Conservation (phyloP, 2,329 filamentous ascomycete species). For the Epicoccum nigrum region DNA sequence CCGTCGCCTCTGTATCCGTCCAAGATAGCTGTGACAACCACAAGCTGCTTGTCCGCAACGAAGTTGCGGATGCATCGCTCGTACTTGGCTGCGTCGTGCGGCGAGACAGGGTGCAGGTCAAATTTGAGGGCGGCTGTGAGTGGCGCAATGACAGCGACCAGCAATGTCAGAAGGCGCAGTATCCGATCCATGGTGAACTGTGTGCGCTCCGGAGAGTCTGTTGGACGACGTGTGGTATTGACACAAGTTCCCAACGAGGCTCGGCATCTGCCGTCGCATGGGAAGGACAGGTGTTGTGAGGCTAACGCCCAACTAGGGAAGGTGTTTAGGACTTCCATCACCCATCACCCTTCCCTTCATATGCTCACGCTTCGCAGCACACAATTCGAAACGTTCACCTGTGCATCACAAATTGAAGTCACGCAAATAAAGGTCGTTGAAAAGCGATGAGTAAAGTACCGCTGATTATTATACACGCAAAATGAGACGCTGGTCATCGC, state of each 20-base stretch:
- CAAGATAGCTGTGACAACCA: slow-evolving; percentile 91
- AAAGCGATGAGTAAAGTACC: neutral
- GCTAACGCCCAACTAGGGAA: slow-evolving; percentile 22
- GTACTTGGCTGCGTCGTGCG: slow-evolving; percentile 66
- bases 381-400: too few relatives aligned
- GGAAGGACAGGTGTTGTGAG: slow-evolving; percentile 45
- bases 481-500: neutral
- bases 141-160: slow-evolving; percentile 50
- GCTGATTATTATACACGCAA: neutral
- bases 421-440: too few relatives aligned
- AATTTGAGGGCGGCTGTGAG: slow-evolving; percentile 80
- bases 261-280: slow-evolving; percentile 18
- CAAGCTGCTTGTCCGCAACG: slow-evolving; percentile 86
- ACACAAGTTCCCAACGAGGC: slow-evolving; percentile 5
- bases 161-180: slow-evolving; percentile 39
- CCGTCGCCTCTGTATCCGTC: slow-evolving; percentile 89
- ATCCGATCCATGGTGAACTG: slow-evolving; percentile 43
- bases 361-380: neutral
- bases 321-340: slow-evolving; percentile 6
- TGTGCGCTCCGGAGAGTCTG: slow-evolving; percentile 23
- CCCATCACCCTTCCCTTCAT: neutral
- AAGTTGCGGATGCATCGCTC: slow-evolving; percentile 97
- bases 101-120: slow-evolving; percentile 76
- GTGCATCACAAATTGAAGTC: too few relatives aligned
- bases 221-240: slow-evolving; percentile 25